A percentile compares a stretch with the other conserved stretches of the same genome.
These are phyloP conservation scores for Suillus sp. DNA, from an alignment of 768 basidiomycete species.

Conservation along the genomic window DNA sequence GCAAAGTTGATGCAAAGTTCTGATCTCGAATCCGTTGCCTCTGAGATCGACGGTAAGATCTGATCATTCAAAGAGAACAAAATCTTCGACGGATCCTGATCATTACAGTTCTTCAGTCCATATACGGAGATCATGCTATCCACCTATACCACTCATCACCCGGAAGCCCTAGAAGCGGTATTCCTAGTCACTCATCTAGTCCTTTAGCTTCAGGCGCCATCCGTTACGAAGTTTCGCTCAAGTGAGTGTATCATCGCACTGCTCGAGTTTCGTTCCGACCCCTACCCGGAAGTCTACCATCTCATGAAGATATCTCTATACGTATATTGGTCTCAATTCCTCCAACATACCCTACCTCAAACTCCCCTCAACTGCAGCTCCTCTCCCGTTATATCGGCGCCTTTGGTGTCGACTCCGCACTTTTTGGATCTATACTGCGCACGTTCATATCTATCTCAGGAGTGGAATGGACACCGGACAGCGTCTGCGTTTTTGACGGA, in stretches of 20 bases:
- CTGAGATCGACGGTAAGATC: conserved; percentile 47
- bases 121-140: conserved; percentile 73
- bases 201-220: conserved; percentile 37
- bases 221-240: conserved; percentile 66
- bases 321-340: conserved; percentile 62
- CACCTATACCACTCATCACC: conserved; percentile 53
- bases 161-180: conserved; percentile 14
- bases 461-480: conserved; percentile 74
- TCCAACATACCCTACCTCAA: conserved; percentile 59
- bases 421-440: conserved; percentile 78
- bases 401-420: conserved; percentile 68
- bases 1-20: conserved; percentile 35
- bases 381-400: conserved; percentile 83
- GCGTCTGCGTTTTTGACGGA: conserved; percentile 86
- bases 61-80: conserved; percentile 8
- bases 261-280: background rate
- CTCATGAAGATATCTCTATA: conserved; percentile 53
- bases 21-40: conserved; percentile 45
- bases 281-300: conserved; percentile 46
- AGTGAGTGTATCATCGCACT: conserved; percentile 45
- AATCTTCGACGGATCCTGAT: conserved; percentile 12
- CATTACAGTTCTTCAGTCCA: conserved; percentile 70
- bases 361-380: conserved; percentile 82
- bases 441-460: conserved; percentile 80
- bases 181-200: conserved; percentile 22